phyloP scores from a whole-genome alignment of 805 yeast genomes.

The Candida suzukii region DNA sequence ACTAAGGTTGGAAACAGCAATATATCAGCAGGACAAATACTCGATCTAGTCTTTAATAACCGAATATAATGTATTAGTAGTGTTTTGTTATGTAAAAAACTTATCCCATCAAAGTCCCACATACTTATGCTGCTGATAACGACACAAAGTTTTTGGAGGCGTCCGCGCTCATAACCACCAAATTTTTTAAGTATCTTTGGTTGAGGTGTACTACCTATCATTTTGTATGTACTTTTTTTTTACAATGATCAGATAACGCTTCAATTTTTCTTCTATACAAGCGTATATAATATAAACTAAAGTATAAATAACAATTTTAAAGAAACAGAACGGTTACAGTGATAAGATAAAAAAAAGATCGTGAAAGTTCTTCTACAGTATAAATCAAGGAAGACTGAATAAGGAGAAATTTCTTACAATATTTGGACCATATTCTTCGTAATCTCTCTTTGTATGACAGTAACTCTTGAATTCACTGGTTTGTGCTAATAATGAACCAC shows the following conservation, averaged over 20 bases:
- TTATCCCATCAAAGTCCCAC: too few relatives aligned
- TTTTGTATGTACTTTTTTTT: too few relatives aligned
- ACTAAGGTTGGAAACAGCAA: too few relatives aligned
- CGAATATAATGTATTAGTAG: too few relatives aligned
- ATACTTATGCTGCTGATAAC: too few relatives aligned
- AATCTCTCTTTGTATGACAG: slow-evolving; percentile 95
- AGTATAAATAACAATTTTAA: not conserved
- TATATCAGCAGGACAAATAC: too few relatives aligned
- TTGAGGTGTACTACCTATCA: not conserved
- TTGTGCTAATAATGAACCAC: slow-evolving; percentile 94
- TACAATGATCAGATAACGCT: not conserved
- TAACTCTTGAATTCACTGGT: slow-evolving; percentile 94
- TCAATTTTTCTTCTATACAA: not conserved
- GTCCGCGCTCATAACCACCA: not conserved
- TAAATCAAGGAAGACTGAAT: slow-evolving; percentile 77
- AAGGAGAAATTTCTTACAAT: slow-evolving; percentile 95
- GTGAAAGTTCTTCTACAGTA: not conserved
- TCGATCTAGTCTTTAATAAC: too few relatives aligned
- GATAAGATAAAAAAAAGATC: not conserved
- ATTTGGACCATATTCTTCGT: slow-evolving; percentile 96
- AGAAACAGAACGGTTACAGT: not conserved
- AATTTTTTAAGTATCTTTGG: too few relatives aligned
- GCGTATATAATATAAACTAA: not conserved
- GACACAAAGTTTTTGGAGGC: not conserved
- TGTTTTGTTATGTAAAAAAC: too few relatives aligned